A percentile compares a stretch with the other conserved stretches of the same genome.
These are phyloP conservation scores for Capsicum baccatum DNA, from an alignment of 257 asterid species.

Conservation along the genomic window DNA sequence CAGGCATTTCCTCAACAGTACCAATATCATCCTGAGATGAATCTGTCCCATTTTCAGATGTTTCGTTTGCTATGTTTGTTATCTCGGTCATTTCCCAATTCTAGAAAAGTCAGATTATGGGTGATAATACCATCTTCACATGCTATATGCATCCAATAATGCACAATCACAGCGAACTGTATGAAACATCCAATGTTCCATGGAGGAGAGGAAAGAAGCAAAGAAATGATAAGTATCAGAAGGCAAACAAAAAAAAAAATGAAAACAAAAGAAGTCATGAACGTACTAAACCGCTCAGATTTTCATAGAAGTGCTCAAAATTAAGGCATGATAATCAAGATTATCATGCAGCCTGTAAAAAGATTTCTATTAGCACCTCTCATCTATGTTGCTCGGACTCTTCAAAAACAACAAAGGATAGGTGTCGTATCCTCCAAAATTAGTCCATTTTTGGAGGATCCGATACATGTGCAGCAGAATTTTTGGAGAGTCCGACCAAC, in stretches of 20 bases:
- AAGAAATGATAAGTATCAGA: not conserved
- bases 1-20: constrained; percentile 63
- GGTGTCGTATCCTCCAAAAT: no score
- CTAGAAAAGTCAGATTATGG: not conserved
- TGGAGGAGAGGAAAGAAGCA: not conserved
- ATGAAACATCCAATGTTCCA: constrained; percentile 3
- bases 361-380: constrained; percentile 12
- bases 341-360: not conserved
- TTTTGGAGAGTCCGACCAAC: no score
- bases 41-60: constrained; percentile 59
- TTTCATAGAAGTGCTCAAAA: not conserved
- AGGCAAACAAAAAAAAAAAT: not conserved
- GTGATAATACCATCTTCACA: constrained; percentile 27
- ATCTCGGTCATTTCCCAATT: constrained; percentile 47
- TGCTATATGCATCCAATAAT: not conserved
- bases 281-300: constrained; percentile 19
- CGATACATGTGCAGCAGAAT: no score
- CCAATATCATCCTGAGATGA: constrained; percentile 66
- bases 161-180: not conserved
- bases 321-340: not conserved
- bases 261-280: constrained; percentile 18
- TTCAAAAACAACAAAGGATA: no score
- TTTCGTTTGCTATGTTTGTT: constrained; percentile 37
- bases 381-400: not conserved
- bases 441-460: no score